These are phyloP conservation scores for Camelina sativa DNA, from an alignment of 345 rosid species.

Conservation along the genomic window DNA sequence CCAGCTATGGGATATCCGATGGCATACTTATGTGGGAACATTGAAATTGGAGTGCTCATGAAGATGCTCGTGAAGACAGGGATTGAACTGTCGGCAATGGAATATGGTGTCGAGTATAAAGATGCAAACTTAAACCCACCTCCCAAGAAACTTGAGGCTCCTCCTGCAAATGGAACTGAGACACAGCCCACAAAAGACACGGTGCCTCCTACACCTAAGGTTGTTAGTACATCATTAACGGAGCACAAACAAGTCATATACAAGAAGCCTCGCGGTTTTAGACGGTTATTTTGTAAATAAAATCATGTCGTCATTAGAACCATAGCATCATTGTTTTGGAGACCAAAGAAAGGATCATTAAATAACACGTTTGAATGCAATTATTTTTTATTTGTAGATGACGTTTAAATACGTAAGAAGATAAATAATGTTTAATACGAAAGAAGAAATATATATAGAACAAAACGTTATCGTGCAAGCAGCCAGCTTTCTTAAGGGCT, in stretches of 20 bases:
- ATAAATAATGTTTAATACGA: not conserved
- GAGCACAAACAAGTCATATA: slow-evolving; percentile 10
- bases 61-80: slow-evolving; percentile 26
- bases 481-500: no score
- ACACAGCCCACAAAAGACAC: slow-evolving; percentile 6
- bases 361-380: no score
- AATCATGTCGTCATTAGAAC: slow-evolving; percentile 5
- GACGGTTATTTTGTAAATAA: slow-evolving; percentile 14
- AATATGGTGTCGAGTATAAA: slow-evolving; percentile 31
- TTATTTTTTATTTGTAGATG: not conserved
- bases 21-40: slow-evolving; percentile 38
- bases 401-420: not conserved
- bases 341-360: not conserved
- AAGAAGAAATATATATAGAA: no score
- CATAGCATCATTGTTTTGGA: not conserved
- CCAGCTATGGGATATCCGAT: not conserved
- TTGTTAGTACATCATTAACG: slow-evolving; percentile 10
- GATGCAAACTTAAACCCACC: slow-evolving; percentile 24
- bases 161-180: slow-evolving; percentile 8
- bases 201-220: slow-evolving; percentile 5
- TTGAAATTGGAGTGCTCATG: slow-evolving; percentile 36
- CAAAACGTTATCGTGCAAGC: no score
- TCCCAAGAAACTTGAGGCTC: slow-evolving; percentile 27
- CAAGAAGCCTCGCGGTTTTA: slow-evolving; percentile 24
- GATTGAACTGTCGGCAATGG: not conserved